These are phyloP conservation scores for Hanseniaspora hatyaiensis DNA, from an alignment of 805 yeast species.

Conservation along the genomic window DNA sequence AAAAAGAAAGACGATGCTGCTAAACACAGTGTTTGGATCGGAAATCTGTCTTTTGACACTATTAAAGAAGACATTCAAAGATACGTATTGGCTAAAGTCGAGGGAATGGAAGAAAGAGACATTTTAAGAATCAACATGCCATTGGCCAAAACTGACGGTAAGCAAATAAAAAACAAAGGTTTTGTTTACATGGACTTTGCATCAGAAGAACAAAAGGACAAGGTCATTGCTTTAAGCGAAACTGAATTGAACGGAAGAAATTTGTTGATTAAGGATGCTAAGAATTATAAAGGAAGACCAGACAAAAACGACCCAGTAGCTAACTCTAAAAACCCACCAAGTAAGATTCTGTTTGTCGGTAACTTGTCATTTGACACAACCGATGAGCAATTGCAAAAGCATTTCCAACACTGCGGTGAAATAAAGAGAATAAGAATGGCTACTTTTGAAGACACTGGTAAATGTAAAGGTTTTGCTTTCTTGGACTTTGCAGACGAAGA, in stretches of 20 bases:
- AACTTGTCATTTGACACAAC: slow-evolving; percentile 88
- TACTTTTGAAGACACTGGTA: slow-evolving; percentile 91
- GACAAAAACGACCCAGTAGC: slow-evolving; percentile 37
- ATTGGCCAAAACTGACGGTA: slow-evolving; percentile 42
- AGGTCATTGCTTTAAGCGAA: slow-evolving; percentile 62
- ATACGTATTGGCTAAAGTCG: slow-evolving; percentile 52
- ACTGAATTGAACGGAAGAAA: slow-evolving; percentile 69
- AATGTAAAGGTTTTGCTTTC: slow-evolving; percentile 93
- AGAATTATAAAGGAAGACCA: slow-evolving; percentile 82
- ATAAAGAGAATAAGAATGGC: slow-evolving; percentile 84
- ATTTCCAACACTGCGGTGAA: slow-evolving; percentile 85
- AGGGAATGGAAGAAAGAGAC: slow-evolving; percentile 41
- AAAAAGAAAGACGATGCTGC: slow-evolving; percentile 34
- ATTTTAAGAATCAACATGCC: slow-evolving; percentile 75
- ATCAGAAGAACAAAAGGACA: slow-evolving; percentile 44
- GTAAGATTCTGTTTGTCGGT: slow-evolving; percentile 81
- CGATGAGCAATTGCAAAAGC: slow-evolving; percentile 61
- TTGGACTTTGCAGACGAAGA: slow-evolving; percentile 70
- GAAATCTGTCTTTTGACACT: slow-evolving; percentile 80
- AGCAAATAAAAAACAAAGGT: slow-evolving; percentile 53
- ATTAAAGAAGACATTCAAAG: slow-evolving; percentile 57
- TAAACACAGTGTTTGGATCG: slow-evolving; percentile 81
- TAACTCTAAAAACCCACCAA: slow-evolving; percentile 69
- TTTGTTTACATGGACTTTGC: slow-evolving; percentile 84
- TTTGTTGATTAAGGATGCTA: slow-evolving; percentile 68